Base-by-base conservation (phyloP, 768 basidiomycete species). In the Phaffia australis region DNA sequence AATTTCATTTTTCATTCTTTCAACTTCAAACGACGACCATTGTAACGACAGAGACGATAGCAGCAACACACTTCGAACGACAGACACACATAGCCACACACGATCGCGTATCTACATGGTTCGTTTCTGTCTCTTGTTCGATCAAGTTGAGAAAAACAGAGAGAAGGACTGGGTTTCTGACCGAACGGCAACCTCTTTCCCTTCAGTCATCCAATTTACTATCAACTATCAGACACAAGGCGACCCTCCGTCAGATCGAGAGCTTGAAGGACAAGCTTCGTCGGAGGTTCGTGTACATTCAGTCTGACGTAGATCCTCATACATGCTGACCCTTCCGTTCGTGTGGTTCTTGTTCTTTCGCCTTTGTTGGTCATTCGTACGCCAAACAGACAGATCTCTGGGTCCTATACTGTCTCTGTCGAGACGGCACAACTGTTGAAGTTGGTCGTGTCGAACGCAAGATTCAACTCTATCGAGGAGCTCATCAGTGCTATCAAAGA, bases 361-460 rank as follows among this genome's bases (percentile, higher is more conserved):
- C 48, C 48, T 27, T 3, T 19, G 18, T 30, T 56, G 21, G 50
- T 25, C 14, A 35, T 61, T 27, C 19, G 16, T 21, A n/a, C 48
- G 54, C 32, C 8, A 32, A 58, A n/a, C 75, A 95, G 92, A 70
- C 91, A 95, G 77, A 80, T 98, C 57, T 84, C 94, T 66, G 94
- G 95, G 6, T 64, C 63, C 8, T 51, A 64, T 47, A 51, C 50
- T 19, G 55, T 93, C 1, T 92, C 95, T 0, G 77, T 94, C 3
- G 92, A 95, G 75, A 97, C 93, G 0, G 81, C 92, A 7, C 81
- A 87, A 27, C 85, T 97, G 21, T 80, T 99, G 30, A 84, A 90
- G 35, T 89, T 92, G 72, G 88, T 97, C 69, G 85, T 98, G 19
- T 83, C 91, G 2, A 86, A 84, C 71, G 88, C 89, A 9, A 84